These are phyloP conservation scores for Pythium biforme DNA, from an alignment of 352 stramenopile genomes.

Conservation along the genomic window DNA sequence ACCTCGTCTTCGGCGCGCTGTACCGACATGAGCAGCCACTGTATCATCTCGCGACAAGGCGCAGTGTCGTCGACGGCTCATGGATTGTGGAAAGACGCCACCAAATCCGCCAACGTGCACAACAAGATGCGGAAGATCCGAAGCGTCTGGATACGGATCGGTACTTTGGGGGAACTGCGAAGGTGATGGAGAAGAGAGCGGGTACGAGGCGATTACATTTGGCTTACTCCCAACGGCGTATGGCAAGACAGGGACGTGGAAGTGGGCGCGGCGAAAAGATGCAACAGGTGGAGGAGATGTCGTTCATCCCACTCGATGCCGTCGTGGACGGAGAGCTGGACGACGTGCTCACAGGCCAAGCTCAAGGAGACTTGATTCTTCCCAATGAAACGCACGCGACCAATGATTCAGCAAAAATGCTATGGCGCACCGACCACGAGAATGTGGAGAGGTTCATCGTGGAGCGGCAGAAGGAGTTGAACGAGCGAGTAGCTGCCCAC, in stretches of 20 bases:
- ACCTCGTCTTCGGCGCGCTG: slow-evolving; percentile 62
- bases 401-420: background rate
- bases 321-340: slow-evolving; percentile 38
- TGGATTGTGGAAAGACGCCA: slow-evolving; percentile 28
- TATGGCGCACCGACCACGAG: slow-evolving; percentile 61
- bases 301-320: slow-evolving; percentile 62
- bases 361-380: background rate
- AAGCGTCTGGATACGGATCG: slow-evolving; percentile 19
- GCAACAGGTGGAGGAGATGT: slow-evolving; percentile 35
- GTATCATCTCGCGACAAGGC: slow-evolving; percentile 54
- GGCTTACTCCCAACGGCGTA: slow-evolving; percentile 66
- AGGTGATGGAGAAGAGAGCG: slow-evolving; percentile 36
- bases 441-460: slow-evolving; percentile 68
- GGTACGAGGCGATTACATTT: slow-evolving; percentile 53
- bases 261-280: background rate
- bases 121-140: background rate
- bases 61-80: slow-evolving; percentile 42
- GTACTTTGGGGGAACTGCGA: slow-evolving; percentile 59
- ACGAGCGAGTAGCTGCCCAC: slow-evolving; percentile 21
- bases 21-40: slow-evolving; percentile 65
- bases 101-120: background rate
- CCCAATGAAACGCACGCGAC: background rate
- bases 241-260: slow-evolving; percentile 21
- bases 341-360: slow-evolving; percentile 3
- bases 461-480: slow-evolving; percentile 43